Base-by-base conservation (phyloP, 116 monocot genomes). In the Cymodocea nodosa region DNA sequence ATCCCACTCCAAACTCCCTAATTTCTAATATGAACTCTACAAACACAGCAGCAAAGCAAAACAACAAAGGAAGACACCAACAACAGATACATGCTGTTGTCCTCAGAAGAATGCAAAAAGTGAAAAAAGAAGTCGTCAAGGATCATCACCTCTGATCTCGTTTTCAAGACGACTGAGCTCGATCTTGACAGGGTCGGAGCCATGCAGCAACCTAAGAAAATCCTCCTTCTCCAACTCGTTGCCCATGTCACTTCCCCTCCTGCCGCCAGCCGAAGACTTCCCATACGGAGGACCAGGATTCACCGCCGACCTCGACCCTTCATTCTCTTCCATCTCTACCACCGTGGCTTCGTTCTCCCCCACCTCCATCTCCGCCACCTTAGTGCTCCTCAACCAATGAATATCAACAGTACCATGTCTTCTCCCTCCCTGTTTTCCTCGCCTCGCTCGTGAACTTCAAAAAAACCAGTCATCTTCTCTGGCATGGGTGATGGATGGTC, bases 81-180 rank as follows among this genome's bases (percentile, higher is more conserved):
- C 17, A n/a, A n/a, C n/a, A n/a, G n/a, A n/a, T n/a, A n/a, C n/a
- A n/a, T n/a, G n/a, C n/a, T n/a, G n/a, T n/a, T n/a, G n/a, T n/a
- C n/a, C n/a, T n/a, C n/a, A n/a, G n/a, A n/a, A n/a, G n/a, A n/a
- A n/a, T n/a, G n/a, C n/a, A n/a, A n/a, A n/a, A n/a, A n/a, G n/a
- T n/a, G n/a, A n/a, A n/a, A n/a, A n/a, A n/a, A n/a, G n/a, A n/a
- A n/a, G n/a, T n/a, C n/a, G n/a, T n/a, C 19, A 20, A 24, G 6
- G 10, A 50, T 15, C 17, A 51, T 57, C 67, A 85, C 85, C 85
- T 76, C 62, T 85, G 53, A 78, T 67, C 60, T 85, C 81, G 48
- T 85, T 85, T 76, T 81, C 78, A 55, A 85, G 85, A 13, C 85
- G 75, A 54, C 68, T 81, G 68, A 85, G 78, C 79, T 85, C 85